Conservation (phyloP, 768 basidiomycete genomes). For the Lactifluus echinatus region DNA sequence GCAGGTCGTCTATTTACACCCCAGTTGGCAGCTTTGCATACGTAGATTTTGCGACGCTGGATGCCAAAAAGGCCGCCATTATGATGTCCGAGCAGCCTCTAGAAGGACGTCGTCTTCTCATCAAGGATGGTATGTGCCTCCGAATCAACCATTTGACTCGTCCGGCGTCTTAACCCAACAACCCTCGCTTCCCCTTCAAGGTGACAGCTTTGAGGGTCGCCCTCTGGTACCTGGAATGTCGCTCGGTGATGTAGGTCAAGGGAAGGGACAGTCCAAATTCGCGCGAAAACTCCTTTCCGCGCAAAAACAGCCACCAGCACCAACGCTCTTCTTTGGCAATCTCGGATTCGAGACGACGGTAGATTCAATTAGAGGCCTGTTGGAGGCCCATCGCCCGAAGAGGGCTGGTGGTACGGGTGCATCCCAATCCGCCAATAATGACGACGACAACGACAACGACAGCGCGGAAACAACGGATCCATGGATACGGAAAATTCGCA, state of each 20-base stretch:
- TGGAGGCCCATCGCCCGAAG: slow-evolving; percentile 54
- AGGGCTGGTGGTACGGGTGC: neutral
- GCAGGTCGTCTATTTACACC: neutral
- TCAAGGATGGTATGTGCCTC: slow-evolving; percentile 72
- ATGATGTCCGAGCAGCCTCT: slow-evolving; percentile 72
- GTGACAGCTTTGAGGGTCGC: slow-evolving; percentile 64
- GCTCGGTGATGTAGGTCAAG: slow-evolving; percentile 27
- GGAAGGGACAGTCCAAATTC: slow-evolving; percentile 46
- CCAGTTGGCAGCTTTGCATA: slow-evolving; percentile 71
- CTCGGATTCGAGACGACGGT: slow-evolving; percentile 87
- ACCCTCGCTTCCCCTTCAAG: slow-evolving; percentile 39
- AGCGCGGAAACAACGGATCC: slow-evolving; percentile 30
- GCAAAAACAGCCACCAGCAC: slow-evolving; percentile 78
- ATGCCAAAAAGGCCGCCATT: slow-evolving; percentile 69
- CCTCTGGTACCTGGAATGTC: slow-evolving; percentile 39
- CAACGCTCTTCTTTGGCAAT: slow-evolving; percentile 90
- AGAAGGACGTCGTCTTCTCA: slow-evolving; percentile 80
- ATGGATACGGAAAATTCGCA: slow-evolving; percentile 74
- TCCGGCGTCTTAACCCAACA: neutral
- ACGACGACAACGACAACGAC: neutral
- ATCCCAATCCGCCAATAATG: too few relatives aligned
- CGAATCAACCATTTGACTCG: neutral
- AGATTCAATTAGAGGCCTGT: slow-evolving; percentile 57
- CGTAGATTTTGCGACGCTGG: slow-evolving; percentile 80
- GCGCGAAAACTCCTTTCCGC: slow-evolving; percentile 66